Evolutionary conservation across 1,284 basidiomycete genomes (phyloP).

Genomic region (Anthracocystis walkeri): DNA sequence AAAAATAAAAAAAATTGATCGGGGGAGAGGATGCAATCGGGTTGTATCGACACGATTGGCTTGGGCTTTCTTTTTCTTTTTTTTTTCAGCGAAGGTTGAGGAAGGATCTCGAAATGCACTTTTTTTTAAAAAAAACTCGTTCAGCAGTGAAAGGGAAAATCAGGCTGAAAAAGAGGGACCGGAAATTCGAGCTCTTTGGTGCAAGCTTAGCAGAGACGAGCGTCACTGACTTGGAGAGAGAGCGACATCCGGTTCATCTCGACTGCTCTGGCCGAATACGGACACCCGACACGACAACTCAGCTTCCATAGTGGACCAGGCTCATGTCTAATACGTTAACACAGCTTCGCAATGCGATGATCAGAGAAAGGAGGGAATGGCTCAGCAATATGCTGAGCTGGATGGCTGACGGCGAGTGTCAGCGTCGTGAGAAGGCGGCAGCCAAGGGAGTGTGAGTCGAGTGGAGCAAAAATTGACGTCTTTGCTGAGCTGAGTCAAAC

Average conservation of each 20-base stretch:
- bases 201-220: conserved; percentile 12
- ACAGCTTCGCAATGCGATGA: too few species aligned
- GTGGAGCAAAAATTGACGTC: neutral
- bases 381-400: neutral
- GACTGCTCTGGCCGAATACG: conserved; percentile 16
- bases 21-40: too few species aligned
- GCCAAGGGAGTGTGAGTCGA: neutral
- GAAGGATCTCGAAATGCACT: conserved; percentile 25
- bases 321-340: too few species aligned
- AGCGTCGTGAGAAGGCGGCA: too few species aligned
- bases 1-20: conserved; percentile 12
- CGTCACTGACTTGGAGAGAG: neutral
- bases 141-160: too few species aligned
- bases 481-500: conserved; percentile 43
- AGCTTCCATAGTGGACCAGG: neutral
- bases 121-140: neutral
- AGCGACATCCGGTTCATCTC: conserved; percentile 3
- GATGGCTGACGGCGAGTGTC: too few species aligned
- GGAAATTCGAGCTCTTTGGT: neutral
- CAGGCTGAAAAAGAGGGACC: conserved; percentile 6
- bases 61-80: too few species aligned
- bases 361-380: neutral
- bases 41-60: too few species aligned
- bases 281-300: too few species aligned
- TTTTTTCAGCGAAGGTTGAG: conserved; percentile 27